Percentiles rank a stretch among this genome's conserved stretches.
These are phyloP conservation scores for Cyclotella atomus DNA, from an alignment of 108 stramenopile species.

Conservation along the genomic window DNA sequence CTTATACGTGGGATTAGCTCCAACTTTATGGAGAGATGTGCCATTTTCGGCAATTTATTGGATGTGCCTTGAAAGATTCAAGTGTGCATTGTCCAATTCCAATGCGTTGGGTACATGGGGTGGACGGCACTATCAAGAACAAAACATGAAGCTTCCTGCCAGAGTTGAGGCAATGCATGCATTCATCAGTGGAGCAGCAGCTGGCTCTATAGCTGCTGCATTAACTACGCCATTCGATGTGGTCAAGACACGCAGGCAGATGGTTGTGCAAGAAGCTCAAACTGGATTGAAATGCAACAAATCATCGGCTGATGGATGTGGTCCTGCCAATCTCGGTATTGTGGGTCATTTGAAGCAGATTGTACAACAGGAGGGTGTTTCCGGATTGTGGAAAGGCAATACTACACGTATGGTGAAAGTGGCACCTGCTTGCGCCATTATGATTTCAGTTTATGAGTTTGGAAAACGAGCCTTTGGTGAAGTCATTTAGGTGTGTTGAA, in stretches of 20 bases:
- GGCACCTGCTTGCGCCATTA: slow-evolving; percentile 90
- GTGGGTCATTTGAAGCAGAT: slow-evolving; percentile 52
- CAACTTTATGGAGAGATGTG: slow-evolving; percentile 94
- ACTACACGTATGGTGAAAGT: slow-evolving; percentile 85
- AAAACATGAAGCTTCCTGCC: slow-evolving; percentile 14
- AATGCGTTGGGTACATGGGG: slow-evolving; percentile 7
- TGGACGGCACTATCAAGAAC: slow-evolving; percentile 7
- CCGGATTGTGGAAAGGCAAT: slow-evolving; percentile 86
- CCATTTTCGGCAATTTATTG: slow-evolving; percentile 95
- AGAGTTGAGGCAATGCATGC: slow-evolving; percentile 47
- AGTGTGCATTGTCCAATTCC: slow-evolving; percentile 10
- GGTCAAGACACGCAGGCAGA: slow-evolving; percentile 91
- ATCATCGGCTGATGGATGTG: slow-evolving; percentile 1
- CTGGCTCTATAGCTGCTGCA: slow-evolving; percentile 86
- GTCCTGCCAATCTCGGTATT: slow-evolving; percentile 16
- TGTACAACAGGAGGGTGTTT: slow-evolving; percentile 56
- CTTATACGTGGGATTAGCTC: slow-evolving; percentile 81
- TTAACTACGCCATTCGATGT: slow-evolving; percentile 97
- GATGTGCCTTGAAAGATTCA: slow-evolving; percentile 78
- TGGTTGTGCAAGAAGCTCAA: slow-evolving; percentile 13
- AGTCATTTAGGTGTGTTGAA: background rate
- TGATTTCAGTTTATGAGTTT: slow-evolving; percentile 93
- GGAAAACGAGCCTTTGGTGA: slow-evolving; percentile 74
- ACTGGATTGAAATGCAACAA: background rate
- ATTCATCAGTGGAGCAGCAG: slow-evolving; percentile 77